Percentiles rank a stretch among this genome's conserved stretches.
phyloP scores from a whole-genome alignment of 192 early-diverging fungal species.

The Phycomyces nitens region DNA sequence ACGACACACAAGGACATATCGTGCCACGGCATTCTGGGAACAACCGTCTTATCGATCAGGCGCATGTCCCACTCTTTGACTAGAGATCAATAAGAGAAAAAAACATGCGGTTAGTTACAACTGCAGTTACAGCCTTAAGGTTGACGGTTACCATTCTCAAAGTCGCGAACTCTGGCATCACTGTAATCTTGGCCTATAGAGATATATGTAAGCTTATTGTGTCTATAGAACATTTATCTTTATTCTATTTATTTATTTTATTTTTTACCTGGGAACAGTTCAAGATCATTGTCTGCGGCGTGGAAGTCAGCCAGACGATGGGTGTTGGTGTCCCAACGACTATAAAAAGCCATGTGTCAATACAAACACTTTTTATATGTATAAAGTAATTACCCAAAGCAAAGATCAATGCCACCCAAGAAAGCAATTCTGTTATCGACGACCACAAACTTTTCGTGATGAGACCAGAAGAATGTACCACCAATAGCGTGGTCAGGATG shows the following conservation, averaged over 20 bases:
- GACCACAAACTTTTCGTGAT: slow-evolving; percentile 76
- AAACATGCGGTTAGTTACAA: neutral
- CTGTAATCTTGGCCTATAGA: slow-evolving; percentile 69
- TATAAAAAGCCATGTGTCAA: neutral
- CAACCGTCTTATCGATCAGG: slow-evolving; percentile 42
- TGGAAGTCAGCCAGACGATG: slow-evolving; percentile 74
- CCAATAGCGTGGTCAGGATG: slow-evolving; percentile 81
- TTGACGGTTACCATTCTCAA: slow-evolving; percentile 35
- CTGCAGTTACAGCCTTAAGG: neutral
- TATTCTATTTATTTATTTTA: no score
- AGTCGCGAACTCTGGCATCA: slow-evolving; percentile 82
- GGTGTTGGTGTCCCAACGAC: slow-evolving; percentile 64
- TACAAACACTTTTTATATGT: no score
- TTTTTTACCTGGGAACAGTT: slow-evolving; percentile 46
- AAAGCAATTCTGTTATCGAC: slow-evolving; percentile 82
- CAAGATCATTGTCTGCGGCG: slow-evolving; percentile 37
- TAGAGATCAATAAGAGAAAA: slow-evolving; percentile 7
- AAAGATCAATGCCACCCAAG: slow-evolving; percentile 83
- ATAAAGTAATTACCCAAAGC: slow-evolving; percentile 57
- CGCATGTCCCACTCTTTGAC: slow-evolving; percentile 48
- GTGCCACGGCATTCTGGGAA: slow-evolving; percentile 86
- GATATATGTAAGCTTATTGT: neutral
- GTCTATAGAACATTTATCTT: no score
- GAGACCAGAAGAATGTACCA: slow-evolving; percentile 88
- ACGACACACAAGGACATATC: slow-evolving; percentile 75